These are phyloP conservation scores for Nymphaea colorata DNA, from an alignment of 164 flowering plant species.

Conservation along the genomic window DNA sequence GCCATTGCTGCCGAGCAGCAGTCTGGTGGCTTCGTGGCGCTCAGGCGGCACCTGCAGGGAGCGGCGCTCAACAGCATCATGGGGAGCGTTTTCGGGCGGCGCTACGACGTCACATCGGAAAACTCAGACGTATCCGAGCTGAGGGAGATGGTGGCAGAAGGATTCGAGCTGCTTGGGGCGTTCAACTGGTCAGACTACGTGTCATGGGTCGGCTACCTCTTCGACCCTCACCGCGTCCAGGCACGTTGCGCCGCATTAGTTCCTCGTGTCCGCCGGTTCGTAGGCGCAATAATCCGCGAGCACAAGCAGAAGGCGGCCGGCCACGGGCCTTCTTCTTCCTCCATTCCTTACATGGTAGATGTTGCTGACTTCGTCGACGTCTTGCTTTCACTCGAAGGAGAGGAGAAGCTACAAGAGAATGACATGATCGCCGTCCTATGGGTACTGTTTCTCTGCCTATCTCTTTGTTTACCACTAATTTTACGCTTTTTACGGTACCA, in stretches of 20 bases:
- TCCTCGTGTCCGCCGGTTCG: constrained; percentile 41
- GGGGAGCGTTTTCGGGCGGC: constrained; percentile 55
- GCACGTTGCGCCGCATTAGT: constrained; percentile 38
- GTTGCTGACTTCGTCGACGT: constrained; percentile 44
- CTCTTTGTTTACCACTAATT: background rate
- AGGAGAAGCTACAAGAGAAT: constrained; percentile 37
- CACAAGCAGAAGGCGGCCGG: constrained; percentile 13
- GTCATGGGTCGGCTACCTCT: constrained; percentile 40
- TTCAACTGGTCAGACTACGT: constrained; percentile 71
- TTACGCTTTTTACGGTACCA: background rate
- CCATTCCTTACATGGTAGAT: constrained; percentile 2
- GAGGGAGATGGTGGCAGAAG: constrained; percentile 52
- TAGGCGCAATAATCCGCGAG: constrained; percentile 33
- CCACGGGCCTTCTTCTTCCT: too few relatives aligned
- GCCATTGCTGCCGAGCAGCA: constrained; percentile 22
- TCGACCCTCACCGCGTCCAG: constrained; percentile 32
- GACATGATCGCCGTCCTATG: constrained; percentile 59
- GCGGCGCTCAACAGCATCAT: constrained; percentile 58
- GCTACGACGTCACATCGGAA: constrained; percentile 17
- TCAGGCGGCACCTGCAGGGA: constrained; percentile 36
- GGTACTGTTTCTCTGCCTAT: constrained; percentile 15
- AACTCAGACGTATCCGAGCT: constrained; percentile 22
- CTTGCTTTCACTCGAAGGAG: constrained; percentile 38
- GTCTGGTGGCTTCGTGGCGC: constrained; percentile 15
- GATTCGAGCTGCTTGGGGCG: constrained; percentile 66